Base-by-base conservation (phyloP, 2,329 filamentous ascomycete genomes). In the Fusarium haematococcum region DNA sequence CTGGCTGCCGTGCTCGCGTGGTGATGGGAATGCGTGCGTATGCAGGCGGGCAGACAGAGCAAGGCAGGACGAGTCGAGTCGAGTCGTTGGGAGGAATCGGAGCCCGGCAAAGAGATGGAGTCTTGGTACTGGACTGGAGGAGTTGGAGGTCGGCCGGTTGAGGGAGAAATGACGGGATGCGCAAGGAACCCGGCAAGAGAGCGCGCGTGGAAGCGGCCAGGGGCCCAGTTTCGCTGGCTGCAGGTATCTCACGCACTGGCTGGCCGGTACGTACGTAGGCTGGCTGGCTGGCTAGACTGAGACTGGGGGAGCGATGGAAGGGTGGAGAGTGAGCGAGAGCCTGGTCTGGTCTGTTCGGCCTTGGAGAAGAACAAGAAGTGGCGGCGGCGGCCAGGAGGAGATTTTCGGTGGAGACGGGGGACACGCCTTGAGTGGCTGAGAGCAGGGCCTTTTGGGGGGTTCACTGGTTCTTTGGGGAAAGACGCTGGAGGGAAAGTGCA, bases 331-430 rank as follows among this genome's bases (percentile, higher is more conserved):
- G 11, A 54, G 25, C 13, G 27, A 33, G 50, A 35, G 18, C 50
- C 30, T 32, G 14, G 23, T 5, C 45, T 50, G 45, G 45, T 30
- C 23, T 18, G 20, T 48, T 25, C 14, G 43, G 43, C 1, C 43
- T 48, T 48, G 43, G 20, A 52, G 20, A 60, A 52, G 16, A 60
- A 32, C 58, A 32, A 35, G 54, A 69, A 52, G 67, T 66, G 65
- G 64, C 57, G 63, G 68, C 63, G 57, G 65, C 69, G 68, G 60
- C 32, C 41, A 71, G 56, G 74, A 65, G 63, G 70, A 68, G 72
- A 77, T 74, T 76, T 76, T 77, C 56, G 48, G 71, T 74, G 72
- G 75, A n/a, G 20, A 39, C 14, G n/a, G n/a, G 16, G n/a, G 37
- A 57, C 25, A 45, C 9, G 13, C 20, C 23, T 16, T 73, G 64